A percentile compares a stretch with the other conserved stretches of the same genome.
Evolutionary conservation across 2,329 filamentous ascomycete genomes (phyloP).

Genomic region (Bipolaris cookei): DNA sequence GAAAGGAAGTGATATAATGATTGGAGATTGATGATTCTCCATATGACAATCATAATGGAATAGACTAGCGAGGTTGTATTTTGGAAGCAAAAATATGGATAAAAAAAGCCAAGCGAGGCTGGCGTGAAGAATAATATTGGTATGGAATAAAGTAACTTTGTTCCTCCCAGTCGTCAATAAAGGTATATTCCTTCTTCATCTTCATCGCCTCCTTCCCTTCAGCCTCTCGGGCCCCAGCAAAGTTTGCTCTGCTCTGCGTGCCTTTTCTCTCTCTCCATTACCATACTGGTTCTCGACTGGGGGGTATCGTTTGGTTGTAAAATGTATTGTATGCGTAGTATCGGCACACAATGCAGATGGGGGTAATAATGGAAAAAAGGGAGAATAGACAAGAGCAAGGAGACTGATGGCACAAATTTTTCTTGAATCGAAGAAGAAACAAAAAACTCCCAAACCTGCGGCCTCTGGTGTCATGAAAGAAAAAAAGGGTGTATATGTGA

Average conservation of each 20-base stretch:
- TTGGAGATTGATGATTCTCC: too few relatives aligned
- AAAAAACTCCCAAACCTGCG: constrained; percentile 29
- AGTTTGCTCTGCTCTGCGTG: neutral
- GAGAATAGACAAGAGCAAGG: constrained; percentile 20
- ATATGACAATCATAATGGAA: too few relatives aligned
- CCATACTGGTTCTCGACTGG: constrained; percentile 30
- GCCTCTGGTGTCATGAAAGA: constrained; percentile 17
- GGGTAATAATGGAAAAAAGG: neutral
- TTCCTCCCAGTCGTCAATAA: too few relatives aligned
- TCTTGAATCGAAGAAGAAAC: constrained; percentile 17
- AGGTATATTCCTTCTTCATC: too few relatives aligned
- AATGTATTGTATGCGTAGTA: constrained; percentile 42
- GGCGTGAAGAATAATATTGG: too few relatives aligned
- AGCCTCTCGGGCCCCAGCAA: neutral
- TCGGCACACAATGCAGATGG: neutral
- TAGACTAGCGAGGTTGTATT: too few relatives aligned
- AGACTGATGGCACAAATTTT: constrained; percentile 37
- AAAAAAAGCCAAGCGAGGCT: too few relatives aligned
- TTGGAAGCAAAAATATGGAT: too few relatives aligned
- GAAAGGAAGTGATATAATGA: too few relatives aligned
- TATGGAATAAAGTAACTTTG: too few relatives aligned
- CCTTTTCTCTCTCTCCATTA: neutral
- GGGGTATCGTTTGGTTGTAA: constrained; percentile 40
- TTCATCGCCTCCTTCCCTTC: neutral
- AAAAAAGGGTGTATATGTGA: constrained; percentile 22